Evolutionary conservation across 345 rosid species (phyloP), one percentile per base, ranked within the genome.

Genomic region (Cardiospermum halicacabum): DNA sequence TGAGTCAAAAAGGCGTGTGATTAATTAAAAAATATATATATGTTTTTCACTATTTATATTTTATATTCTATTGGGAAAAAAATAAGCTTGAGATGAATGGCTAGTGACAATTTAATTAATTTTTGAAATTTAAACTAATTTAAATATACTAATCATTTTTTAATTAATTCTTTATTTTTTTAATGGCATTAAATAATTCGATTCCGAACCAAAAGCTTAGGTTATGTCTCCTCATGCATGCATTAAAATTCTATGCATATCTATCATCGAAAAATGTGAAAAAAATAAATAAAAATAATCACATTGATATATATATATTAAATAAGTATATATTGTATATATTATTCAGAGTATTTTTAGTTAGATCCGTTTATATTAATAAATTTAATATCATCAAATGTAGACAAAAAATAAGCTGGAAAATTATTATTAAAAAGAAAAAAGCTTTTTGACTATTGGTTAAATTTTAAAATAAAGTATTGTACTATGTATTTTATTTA

Each of bases 361-460:
- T 69, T 48, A 70, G 18, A 60, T 72, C 71, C 78, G 73, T 60
- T 32, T 15, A 60, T 13, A 0, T 28, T 51, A 5, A 51, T 64
- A 50, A 21, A 59, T 64, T 64, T 27, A 55, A 27, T 65, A 56
- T 42, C 57, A 24, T 71, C 73, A 67, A 73, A 60, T 59, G 32
- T 51, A 68, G 63, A 72, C 58, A 55, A 76, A 59, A 66, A 32
- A 49, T 24, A 70, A 62, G 73, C 48, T 39, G 61, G 64, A 60
- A 32, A 70, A 48, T 21, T n/a, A n/a, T n/a, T 54, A 53, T 21
- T 61, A 54, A 75, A 66, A 15, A 72, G 9, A 34, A 39, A 7
- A 9, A 39, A 56, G 66, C 34, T 50, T 36, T 64, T 72, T 78
- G 79, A 74, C 76, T 68, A 39, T 5, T 4, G 3, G 9, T 65